Evolutionary conservation across 352 stramenopile species (phyloP).

Genomic region (Pythium utonaiense): DNA sequence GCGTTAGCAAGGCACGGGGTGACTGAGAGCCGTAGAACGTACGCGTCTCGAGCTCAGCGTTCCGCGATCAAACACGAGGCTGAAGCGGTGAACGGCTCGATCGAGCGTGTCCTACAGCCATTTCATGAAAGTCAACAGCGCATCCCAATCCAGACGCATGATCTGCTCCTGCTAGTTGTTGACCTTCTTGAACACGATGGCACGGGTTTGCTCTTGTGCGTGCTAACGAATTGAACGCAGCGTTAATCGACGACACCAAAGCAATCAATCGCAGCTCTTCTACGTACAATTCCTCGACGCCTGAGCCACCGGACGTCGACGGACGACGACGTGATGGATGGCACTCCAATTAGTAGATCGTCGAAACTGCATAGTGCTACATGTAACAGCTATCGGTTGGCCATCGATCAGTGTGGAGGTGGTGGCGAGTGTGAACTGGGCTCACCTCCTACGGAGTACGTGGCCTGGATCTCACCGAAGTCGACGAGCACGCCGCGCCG

Average conservation of each 20-base stretch:
- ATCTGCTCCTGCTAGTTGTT: not conserved
- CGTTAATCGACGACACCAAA: not conserved
- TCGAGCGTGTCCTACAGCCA: slow-evolving; percentile 20
- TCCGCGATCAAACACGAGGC: slow-evolving; percentile 13
- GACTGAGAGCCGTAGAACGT: not conserved
- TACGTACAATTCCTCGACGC: slow-evolving; percentile 17
- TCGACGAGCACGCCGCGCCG: slow-evolving; percentile 47
- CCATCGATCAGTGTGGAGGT: too few species aligned
- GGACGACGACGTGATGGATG: not conserved
- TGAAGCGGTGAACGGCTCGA: slow-evolving; percentile 16
- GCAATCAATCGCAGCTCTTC: too few species aligned
- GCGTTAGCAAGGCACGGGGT: not conserved
- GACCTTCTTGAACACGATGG: slow-evolving; percentile 31
- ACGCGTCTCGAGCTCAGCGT: slow-evolving; percentile 10
- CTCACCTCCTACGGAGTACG: slow-evolving; percentile 45
- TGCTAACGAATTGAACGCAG: slow-evolving; percentile 15
- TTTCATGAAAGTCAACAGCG: not conserved
- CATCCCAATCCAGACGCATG: not conserved
- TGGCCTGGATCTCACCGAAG: slow-evolving; percentile 62
- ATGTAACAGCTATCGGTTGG: too few species aligned
- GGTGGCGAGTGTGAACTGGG: too few species aligned
- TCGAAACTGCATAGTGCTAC: slow-evolving; percentile 65
- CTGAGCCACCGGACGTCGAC: slow-evolving; percentile 20
- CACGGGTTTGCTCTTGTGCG: slow-evolving; percentile 32
- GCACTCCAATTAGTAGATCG: slow-evolving; percentile 28